phyloP scores from a whole-genome alignment of 371 early-diverging fungal genomes.

The Smittium culicis region DNA sequence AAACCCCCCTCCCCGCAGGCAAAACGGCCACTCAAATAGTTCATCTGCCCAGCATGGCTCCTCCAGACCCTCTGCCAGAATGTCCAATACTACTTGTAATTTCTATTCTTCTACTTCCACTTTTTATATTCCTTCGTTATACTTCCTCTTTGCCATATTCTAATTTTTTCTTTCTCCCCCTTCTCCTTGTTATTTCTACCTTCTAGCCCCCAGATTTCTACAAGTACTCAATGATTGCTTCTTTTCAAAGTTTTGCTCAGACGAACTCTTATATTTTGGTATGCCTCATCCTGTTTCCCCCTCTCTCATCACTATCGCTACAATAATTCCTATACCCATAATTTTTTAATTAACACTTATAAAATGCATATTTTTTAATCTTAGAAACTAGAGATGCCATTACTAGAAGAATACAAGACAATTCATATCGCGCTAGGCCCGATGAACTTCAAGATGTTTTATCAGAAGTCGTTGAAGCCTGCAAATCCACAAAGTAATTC shows the following conservation, averaged over 20 bases:
- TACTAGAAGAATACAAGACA: constrained; percentile 27
- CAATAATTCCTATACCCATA: too few species aligned
- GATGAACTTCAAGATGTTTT: constrained; percentile 27
- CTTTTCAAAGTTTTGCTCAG: constrained; percentile 30
- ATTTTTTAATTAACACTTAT: not conserved
- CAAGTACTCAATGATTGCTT: constrained; percentile 30
- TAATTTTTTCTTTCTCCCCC: too few species aligned
- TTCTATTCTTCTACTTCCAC: not conserved
- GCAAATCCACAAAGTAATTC: constrained; percentile 29
- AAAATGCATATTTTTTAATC: not conserved
- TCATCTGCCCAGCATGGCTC: not conserved
- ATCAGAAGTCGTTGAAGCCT: constrained; percentile 25
- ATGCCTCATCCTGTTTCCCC: too few species aligned
- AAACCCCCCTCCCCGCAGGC: not conserved
- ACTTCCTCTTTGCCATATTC: too few species aligned
- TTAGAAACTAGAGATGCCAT: constrained; percentile 29
- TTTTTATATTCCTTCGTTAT: too few species aligned
- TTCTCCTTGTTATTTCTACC: not conserved
- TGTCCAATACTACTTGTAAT: not conserved
- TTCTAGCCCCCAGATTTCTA: constrained; percentile 23
- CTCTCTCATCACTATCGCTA: too few species aligned
- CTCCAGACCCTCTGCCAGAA: constrained; percentile 4
- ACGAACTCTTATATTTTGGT: constrained; percentile 28
- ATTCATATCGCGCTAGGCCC: constrained; percentile 24
- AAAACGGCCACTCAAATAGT: not conserved